Evolutionary conservation across 169 alveolate species (phyloP).

Genomic region (Theileria equi): DNA sequence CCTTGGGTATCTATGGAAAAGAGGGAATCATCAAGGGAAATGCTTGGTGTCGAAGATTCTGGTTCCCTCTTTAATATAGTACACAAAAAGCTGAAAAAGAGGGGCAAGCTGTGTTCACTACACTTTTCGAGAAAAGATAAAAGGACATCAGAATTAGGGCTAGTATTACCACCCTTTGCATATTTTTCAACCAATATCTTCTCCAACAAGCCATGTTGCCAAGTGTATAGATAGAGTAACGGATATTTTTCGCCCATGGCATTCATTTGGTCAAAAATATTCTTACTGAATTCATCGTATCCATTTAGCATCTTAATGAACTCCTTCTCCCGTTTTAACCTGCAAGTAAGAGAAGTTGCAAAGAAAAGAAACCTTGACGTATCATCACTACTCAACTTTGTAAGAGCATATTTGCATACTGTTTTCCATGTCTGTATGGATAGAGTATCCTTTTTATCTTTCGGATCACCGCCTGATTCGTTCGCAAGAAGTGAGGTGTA

Average conservation of each 20-base stretch:
- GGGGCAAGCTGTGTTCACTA: not conserved
- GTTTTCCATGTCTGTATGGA: constrained; percentile 33
- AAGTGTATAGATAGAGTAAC: constrained; percentile 16
- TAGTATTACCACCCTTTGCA: not conserved
- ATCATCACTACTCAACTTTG: constrained; percentile 14
- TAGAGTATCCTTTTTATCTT: constrained; percentile 1
- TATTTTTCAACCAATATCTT: not conserved
- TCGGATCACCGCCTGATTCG: no score
- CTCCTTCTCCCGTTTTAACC: constrained; percentile 7
- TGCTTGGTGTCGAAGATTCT: not conserved
- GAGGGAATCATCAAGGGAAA: not conserved
- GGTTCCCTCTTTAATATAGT: not conserved
- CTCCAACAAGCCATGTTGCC: constrained; percentile 52
- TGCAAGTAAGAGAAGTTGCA: constrained; percentile 21
- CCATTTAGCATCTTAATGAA: constrained; percentile 7
- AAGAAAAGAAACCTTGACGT: constrained; percentile 24
- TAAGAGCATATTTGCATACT: constrained; percentile 10
- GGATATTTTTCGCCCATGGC: constrained; percentile 2
- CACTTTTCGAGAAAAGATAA: constrained; percentile 7
- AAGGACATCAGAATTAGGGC: constrained; percentile 1
- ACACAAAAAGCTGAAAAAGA: constrained; percentile 3
- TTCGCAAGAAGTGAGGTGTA: no score
- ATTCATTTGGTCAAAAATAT: constrained; percentile 27
- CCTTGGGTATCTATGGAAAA: constrained; percentile 26
- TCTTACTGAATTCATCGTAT: constrained; percentile 16